Conservation (phyloP, 177 flowering plant genomes). For the Viscum album region DNA sequence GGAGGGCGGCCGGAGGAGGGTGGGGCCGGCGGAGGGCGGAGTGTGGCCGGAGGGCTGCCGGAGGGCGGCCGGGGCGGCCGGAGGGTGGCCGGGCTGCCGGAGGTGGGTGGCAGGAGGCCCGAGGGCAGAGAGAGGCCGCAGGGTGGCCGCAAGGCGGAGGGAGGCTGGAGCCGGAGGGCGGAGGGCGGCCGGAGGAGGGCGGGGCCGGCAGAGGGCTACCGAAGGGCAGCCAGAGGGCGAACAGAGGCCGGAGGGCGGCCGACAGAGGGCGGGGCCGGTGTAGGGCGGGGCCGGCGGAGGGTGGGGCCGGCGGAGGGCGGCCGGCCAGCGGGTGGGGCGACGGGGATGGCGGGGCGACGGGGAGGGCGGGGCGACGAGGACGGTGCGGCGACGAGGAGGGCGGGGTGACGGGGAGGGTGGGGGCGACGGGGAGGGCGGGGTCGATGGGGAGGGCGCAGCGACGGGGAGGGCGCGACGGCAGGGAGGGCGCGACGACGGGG, state of each 20-base stretch:
- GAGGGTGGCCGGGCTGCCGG: no score
- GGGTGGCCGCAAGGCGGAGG: no score
- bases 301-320: no score
- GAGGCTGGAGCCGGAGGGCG: no score
- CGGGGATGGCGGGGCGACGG: not conserved
- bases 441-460: no score
- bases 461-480: no score
- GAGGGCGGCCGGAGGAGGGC: no score
- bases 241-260: not conserved
- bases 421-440: not conserved
- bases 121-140: no score
- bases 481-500: not conserved
- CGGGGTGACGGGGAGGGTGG: not conserved
- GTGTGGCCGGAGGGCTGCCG: not conserved
- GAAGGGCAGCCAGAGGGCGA: not conserved
- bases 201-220: not conserved
- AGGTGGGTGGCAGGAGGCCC: no score
- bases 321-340: not conserved
- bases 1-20: no score
- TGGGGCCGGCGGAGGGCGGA: not conserved
- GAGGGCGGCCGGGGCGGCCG: not conserved
- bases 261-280: not conserved
- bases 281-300: no score
- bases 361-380: constrained; percentile 2
- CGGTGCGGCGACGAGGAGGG: no score